Evolutionary conservation across 2,329 filamentous ascomycete genomes (phyloP), one percentile per base, ranked within the genome.

Genomic region (Fusarium devonianum): DNA sequence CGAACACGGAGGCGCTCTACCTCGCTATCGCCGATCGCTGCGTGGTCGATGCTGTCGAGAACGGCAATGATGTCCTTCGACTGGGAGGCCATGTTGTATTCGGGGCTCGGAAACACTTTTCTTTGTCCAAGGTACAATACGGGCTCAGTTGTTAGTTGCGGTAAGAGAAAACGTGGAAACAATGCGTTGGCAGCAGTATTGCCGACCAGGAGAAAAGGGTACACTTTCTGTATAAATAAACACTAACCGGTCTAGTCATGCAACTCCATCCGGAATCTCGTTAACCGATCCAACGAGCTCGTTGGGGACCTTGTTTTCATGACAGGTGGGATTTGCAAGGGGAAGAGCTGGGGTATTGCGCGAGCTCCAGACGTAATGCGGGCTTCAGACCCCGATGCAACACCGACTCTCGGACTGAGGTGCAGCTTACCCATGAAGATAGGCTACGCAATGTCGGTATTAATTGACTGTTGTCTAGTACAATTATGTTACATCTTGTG

Each of bases 1-100:
- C 58, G 53, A 35, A 60, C 49, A 4, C 56, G 37, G 1, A 60
- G 49, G 11, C 58, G 53, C 4, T 61, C 58, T n/a, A 55, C 56
- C 30, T 60, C 58, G 39, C 49, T 29, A 1, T 29, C 43, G 0
- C 11, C 11, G 23, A 58, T 60, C 9, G 46, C 41, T 2, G 4
- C n/a, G 1, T 41, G 21, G 0, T 36, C 17, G 2, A 61, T 45
- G 1, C 30, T 19, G 18, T 60, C 56, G 8, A 60, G 42, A 2
- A 23, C 36, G 2, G 37, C 12, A 12, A 60, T 51, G 12, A 60
- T 33, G 1, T 45, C 14, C 5, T 49, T 7, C 3, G 56, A 22
- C 18, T 22, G 40, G 33, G 10, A 13, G 14, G 35, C 8, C 47
- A 44, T 50, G 3, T 40, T 49, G 10, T 16, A 38, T 11, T 9